A percentile compares a stretch with the other conserved stretches of the same genome.
phyloP scores from a whole-genome alignment of 352 stramenopile genomes.

The Phytophthora colocasiae region DNA sequence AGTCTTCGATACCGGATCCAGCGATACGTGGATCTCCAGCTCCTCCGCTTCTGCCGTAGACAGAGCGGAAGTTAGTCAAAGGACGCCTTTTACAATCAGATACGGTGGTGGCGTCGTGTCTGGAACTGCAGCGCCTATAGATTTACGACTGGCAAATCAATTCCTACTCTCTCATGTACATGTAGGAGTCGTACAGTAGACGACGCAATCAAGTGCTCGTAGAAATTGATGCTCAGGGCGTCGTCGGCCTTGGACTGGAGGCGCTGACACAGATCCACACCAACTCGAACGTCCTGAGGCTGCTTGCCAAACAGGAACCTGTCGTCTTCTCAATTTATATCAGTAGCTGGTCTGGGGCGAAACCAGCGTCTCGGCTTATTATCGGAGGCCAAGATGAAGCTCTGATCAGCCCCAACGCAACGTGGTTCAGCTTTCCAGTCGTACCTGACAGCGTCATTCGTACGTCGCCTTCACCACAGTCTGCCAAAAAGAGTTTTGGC shows the following conservation, averaged over 20 bases:
- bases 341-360: constrained; percentile 5
- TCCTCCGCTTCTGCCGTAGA: background rate
- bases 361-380: constrained; percentile 26
- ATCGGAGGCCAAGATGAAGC: constrained; percentile 16
- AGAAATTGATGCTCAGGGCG: constrained; percentile 15
- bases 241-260: constrained; percentile 32
- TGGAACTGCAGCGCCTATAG: constrained; percentile 6
- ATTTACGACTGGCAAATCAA: constrained; percentile 12
- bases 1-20: constrained; percentile 34
- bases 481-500: constrained; percentile 4
- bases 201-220: constrained; percentile 2
- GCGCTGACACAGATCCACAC: constrained; percentile 17
- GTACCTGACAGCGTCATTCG: constrained; percentile 6
- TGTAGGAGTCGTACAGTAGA: constrained; percentile 24
- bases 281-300: constrained; percentile 9
- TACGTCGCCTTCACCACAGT: background rate
- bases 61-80: background rate
- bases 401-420: constrained; percentile 3
- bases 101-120: constrained; percentile 31
- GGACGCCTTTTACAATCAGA: constrained; percentile 5
- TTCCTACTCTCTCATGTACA: constrained; percentile 10
- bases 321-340: constrained; percentile 26
- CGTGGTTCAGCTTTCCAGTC: constrained; percentile 27
- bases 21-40: constrained; percentile 25
- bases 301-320: constrained; percentile 2